Conservation (phyloP, 306 rosid species). For the Heteromeles arbutifolia region DNA sequence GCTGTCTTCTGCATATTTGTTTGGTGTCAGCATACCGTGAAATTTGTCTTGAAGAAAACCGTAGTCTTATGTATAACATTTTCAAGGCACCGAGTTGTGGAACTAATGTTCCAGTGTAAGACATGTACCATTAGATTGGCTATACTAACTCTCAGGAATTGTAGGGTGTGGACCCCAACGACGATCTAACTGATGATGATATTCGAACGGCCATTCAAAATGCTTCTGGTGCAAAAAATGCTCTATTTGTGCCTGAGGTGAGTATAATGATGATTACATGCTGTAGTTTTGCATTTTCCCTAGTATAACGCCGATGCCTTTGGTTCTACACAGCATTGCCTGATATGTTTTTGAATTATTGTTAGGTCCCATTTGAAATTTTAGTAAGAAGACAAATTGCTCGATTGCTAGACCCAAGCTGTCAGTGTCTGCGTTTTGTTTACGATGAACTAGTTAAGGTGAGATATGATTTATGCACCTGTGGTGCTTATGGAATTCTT, state of each 20-base stretch:
- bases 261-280: slow-evolving; percentile 6
- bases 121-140: background rate
- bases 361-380: slow-evolving; percentile 40
- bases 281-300: slow-evolving; percentile 1
- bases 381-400: slow-evolving; percentile 34
- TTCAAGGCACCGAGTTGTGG: background rate
- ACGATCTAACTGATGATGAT: slow-evolving; percentile 32
- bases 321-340: background rate
- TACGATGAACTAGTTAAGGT: slow-evolving; percentile 38
- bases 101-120: background rate
- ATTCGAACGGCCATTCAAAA: slow-evolving; percentile 39
- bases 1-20: background rate
- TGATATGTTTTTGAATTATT: background rate
- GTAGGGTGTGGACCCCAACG: slow-evolving; percentile 45
- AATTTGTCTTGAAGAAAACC: background rate
- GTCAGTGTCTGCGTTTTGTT: slow-evolving; percentile 38
- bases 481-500: background rate
- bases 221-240: slow-evolving; percentile 37
- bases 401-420: slow-evolving; percentile 40
- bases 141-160: background rate
- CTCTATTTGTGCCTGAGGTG: slow-evolving; percentile 41
- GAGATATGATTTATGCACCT: background rate
- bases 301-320: background rate
- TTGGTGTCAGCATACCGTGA: background rate
- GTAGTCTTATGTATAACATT: background rate